phyloP scores from a whole-genome alignment of 164 flowering plant genomes.

The Stephania japonica region DNA sequence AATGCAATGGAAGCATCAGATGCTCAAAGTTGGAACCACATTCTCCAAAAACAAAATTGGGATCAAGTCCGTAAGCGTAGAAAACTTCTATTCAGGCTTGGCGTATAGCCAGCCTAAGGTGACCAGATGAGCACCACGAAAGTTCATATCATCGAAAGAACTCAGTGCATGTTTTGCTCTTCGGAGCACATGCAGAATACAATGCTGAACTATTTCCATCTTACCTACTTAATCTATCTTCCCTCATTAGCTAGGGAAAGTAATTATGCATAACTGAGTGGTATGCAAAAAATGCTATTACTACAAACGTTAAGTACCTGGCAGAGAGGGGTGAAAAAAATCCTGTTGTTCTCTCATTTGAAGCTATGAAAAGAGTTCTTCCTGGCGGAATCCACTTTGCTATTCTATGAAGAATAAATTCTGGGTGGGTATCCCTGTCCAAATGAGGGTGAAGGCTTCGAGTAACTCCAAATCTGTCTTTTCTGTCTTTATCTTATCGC shows the following conservation, averaged over 20 bases:
- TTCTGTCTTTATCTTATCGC: constrained; percentile 86
- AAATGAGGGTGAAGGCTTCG: constrained; percentile 83
- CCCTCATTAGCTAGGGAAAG: background rate
- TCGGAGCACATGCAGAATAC: background rate
- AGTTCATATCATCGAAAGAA: background rate
- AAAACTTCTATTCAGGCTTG: background rate
- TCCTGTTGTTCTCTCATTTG: constrained; percentile 85
- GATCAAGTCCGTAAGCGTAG: background rate
- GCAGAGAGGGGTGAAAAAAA: constrained; percentile 81
- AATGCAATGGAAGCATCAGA: too few relatives aligned
- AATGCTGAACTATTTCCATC: background rate
- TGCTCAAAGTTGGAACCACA: background rate
- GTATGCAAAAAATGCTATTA: background rate
- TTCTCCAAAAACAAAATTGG: background rate
- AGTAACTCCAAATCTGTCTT: constrained; percentile 71
- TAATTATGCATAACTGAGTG: background rate
- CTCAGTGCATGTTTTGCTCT: background rate
- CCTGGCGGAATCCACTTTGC: constrained; percentile 80
- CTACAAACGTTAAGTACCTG: constrained; percentile 38
- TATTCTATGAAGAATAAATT: constrained; percentile 68
- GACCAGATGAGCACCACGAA: background rate
- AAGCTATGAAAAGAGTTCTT: constrained; percentile 82
- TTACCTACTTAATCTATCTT: background rate
- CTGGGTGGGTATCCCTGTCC: constrained; percentile 91
- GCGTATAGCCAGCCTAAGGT: background rate